phyloP scores from a whole-genome alignment of 106 monocot genomes.

The Posidonia australis region DNA sequence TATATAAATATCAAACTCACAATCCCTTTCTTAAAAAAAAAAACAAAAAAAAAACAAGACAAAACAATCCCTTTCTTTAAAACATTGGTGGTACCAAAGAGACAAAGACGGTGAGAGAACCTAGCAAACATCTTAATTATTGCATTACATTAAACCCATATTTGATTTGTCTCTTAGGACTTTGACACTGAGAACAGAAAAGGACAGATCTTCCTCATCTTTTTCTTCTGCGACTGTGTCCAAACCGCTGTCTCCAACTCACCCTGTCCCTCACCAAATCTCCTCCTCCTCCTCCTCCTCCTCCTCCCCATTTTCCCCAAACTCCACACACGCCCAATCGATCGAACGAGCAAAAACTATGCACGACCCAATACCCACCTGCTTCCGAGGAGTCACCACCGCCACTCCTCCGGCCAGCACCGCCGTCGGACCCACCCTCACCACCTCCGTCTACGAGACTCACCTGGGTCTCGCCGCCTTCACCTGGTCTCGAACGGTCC shows the following conservation, averaged over 20 bases:
- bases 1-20: no score
- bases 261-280: no score
- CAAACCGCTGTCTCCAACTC: not conserved
- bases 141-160: no score
- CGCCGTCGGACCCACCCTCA: conserved; percentile 35
- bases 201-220: no score
- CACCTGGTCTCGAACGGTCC: conserved; percentile 61
- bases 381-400: conserved; percentile 24
- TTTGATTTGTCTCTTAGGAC: no score
- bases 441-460: conserved; percentile 81
- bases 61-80: no score
- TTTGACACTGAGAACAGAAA: no score
- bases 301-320: not conserved
- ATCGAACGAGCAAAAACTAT: conserved; percentile 9
- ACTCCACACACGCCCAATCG: not conserved
- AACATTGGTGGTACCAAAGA: no score
- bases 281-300: not conserved
- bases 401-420: conserved; percentile 19
- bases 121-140: no score
- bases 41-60: no score
- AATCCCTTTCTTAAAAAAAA: no score
- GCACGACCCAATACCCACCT: conserved; percentile 31
- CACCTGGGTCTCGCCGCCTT: conserved; percentile 42
- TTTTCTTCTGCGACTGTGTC: not conserved
- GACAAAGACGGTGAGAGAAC: no score